Evolutionary conservation across 805 yeast species (phyloP), one percentile per base, ranked within the genome.

Genomic region (Jamesozyma spencerorum): DNA sequence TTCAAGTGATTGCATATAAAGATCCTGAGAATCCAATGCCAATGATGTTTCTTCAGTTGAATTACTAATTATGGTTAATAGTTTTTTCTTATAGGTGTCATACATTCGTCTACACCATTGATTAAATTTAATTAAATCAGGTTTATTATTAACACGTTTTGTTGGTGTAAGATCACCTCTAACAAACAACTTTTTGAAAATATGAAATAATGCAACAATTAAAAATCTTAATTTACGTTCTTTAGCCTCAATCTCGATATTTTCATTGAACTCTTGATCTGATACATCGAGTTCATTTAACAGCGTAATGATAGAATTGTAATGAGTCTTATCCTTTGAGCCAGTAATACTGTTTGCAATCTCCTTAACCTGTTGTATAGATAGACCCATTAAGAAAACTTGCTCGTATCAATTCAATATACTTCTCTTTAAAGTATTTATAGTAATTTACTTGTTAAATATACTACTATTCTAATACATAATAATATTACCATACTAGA

Each of bases 91-190:
- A 62, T 66, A 83, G 18, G 64, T 60, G 30, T 70, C 70, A 61
- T 83, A 83, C 41, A 72, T 70, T 37, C 72, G 70, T 41, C 67
- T 66, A 30, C 85, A 58, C 90, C 94, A 84, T 47, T 70, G 67
- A 27, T 71, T 71, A n/a, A 79, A 71, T 43, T 51, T 51, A 4
- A 38, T 33, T 22, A 41, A 14, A 18, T 49, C 51, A 10, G 31
- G 34, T 2, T 44, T 38, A 13, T 29, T 34, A 5, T 37, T 27
- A 15, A 69, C 69, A 5, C 50, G 31, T 3, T 50, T 49, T 10
- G 31, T 11, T 10, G 52, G 45, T 13, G 55, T 49, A 30, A 62
- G 32, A 27, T 62, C 63, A n/a, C 55, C 53, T 30, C 64, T 51
- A 18, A 43, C 34, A 30, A 61, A 60, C n/a, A 62, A 40, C 34